Evolutionary conservation across 305 asterid genomes (phyloP).

Genomic region (Fraxinus nigra): DNA sequence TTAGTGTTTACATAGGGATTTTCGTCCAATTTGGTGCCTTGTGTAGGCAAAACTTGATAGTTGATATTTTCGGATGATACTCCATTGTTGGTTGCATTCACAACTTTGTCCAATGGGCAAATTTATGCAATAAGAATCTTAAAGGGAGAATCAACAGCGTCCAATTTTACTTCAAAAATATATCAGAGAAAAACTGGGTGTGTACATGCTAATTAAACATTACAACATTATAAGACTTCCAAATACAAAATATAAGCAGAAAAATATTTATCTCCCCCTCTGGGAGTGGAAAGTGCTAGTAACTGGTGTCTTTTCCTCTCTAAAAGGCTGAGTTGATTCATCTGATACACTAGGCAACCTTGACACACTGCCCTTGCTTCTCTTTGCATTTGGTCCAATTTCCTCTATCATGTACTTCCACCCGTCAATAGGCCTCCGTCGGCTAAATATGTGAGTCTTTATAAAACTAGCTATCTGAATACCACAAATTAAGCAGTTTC

Average conservation of each 20-base stretch:
- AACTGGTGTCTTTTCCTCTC: slow-evolving; percentile 49
- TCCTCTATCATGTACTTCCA: slow-evolving; percentile 95
- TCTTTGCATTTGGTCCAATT: slow-evolving; percentile 83
- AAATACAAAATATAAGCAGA: not conserved
- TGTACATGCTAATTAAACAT: not conserved
- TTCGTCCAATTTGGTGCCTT: not conserved
- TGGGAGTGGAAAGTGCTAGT: slow-evolving; percentile 28
- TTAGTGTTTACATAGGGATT: not conserved
- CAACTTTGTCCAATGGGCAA: not conserved
- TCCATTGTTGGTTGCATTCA: not conserved
- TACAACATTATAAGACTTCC: not conserved
- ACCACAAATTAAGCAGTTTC: slow-evolving; percentile 3
- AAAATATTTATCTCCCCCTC: slow-evolving; percentile 30
- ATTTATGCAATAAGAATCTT: not conserved
- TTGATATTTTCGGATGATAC: not conserved
- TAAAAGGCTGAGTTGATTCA: slow-evolving; percentile 44
- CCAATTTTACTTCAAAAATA: not conserved
- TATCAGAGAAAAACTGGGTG: not conserved
- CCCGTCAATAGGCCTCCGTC: slow-evolving; percentile 86
- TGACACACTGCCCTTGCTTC: slow-evolving; percentile 73
- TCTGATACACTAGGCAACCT: slow-evolving; percentile 72
- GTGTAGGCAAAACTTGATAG: not conserved
- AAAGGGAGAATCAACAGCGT: not conserved
- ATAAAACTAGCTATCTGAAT: slow-evolving; percentile 88
- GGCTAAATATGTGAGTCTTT: slow-evolving; percentile 86